Conservation (phyloP, 352 stramenopile species). For the Phytophthora constricta region DNA sequence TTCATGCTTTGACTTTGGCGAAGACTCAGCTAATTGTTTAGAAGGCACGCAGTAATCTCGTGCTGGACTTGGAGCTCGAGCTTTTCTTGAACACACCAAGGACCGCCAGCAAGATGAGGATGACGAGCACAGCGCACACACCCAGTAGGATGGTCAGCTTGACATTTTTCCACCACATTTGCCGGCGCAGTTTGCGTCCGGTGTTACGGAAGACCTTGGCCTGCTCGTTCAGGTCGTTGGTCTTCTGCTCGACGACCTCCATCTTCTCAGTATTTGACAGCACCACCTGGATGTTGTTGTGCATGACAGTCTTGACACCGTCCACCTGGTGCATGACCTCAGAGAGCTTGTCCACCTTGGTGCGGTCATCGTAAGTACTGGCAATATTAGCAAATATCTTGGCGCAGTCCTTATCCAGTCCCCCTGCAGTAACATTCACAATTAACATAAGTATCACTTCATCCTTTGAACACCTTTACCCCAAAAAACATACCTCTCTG, state of each 20-base stretch:
- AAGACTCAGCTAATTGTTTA: constrained; percentile 1
- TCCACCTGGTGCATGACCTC: constrained; percentile 87
- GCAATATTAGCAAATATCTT: constrained; percentile 71
- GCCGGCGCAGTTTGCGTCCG: constrained; percentile 74
- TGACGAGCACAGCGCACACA: constrained; percentile 67
- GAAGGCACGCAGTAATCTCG: constrained; percentile 24
- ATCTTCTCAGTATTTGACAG: constrained; percentile 90
- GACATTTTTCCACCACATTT: constrained; percentile 91
- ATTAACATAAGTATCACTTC: constrained; percentile 6
- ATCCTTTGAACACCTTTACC: constrained; percentile 1
- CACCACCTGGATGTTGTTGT: constrained; percentile 90
- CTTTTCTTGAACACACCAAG: constrained; percentile 81
- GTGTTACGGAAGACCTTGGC: constrained; percentile 89
- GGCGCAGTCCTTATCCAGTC: constrained; percentile 79
- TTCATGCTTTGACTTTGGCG: not conserved
- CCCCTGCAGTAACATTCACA: too few relatives aligned
- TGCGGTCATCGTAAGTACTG: constrained; percentile 82
- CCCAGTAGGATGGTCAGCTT: constrained; percentile 74
- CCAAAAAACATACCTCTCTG: constrained; percentile 57
- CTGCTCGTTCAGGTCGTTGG: constrained; percentile 87
- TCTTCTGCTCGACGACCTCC: constrained; percentile 88
- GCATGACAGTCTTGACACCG: constrained; percentile 84
- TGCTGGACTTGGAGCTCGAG: constrained; percentile 24
- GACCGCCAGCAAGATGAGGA: constrained; percentile 80
- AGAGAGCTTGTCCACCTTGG: constrained; percentile 88